Evolutionary conservation across 805 yeast species (phyloP).

Genomic region (Ogataea pilisensis): DNA sequence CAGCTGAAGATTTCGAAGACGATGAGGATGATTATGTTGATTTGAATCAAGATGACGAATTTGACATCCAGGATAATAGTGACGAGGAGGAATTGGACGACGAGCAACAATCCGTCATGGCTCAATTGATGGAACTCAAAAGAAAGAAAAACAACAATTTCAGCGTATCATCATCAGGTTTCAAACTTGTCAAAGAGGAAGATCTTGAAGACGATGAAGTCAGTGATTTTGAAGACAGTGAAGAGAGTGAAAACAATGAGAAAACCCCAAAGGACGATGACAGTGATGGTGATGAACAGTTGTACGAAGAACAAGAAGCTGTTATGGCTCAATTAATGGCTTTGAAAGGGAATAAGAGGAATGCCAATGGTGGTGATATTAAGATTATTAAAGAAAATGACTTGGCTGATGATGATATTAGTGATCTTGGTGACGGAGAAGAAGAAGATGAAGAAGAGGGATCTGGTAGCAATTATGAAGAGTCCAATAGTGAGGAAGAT

Average conservation of each 20-base stretch:
- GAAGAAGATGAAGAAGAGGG: slow-evolving; percentile 9
- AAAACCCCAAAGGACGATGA: too few relatives aligned
- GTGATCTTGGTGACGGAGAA: slow-evolving; percentile 12
- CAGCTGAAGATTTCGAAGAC: slow-evolving; percentile 4
- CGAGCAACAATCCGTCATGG: slow-evolving; percentile 22
- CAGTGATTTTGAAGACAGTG: slow-evolving; percentile 9
- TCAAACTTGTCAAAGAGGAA: slow-evolving; percentile 6
- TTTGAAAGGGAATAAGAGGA: slow-evolving; percentile 31
- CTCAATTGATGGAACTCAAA: slow-evolving; percentile 3
- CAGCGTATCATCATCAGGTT: too few relatives aligned
- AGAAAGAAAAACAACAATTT: background rate
- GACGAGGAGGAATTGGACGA: slow-evolving; percentile 8
- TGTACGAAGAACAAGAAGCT: slow-evolving; percentile 36
- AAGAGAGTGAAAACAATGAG: slow-evolving; percentile 12
- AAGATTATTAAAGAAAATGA: slow-evolving; percentile 19
- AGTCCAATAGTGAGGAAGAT: slow-evolving; percentile 4
- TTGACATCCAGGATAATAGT: slow-evolving; percentile 6
- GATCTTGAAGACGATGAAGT: slow-evolving; percentile 9
- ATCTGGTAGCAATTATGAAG: background rate
- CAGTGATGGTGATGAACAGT: slow-evolving; percentile 24
- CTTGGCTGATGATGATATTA: slow-evolving; percentile 15
- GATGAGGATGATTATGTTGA: slow-evolving; percentile 9
- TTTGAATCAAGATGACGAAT: slow-evolving; percentile 6
- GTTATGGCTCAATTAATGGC: slow-evolving; percentile 43
- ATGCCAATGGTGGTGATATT: slow-evolving; percentile 2